Evolutionary conservation across 2,329 filamentous ascomycete genomes (phyloP), one percentile per base, ranked within the genome.

Genomic region (Ophiostoma himal-ulmi): DNA sequence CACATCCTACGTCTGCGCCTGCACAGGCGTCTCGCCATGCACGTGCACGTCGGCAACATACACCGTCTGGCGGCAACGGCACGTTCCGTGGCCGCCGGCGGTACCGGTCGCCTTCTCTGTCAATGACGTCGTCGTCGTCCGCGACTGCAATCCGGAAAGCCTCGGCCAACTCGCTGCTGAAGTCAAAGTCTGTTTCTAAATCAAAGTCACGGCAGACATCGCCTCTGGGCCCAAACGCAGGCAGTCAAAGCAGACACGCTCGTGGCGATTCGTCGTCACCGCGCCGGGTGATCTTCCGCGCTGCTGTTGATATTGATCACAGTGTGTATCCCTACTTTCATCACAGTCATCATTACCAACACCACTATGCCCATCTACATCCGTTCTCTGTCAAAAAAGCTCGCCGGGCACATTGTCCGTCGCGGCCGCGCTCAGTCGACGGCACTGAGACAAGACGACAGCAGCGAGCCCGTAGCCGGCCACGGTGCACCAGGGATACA

Each of bases 41-140:
- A 5, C 57, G 26, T 20, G n/a, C 52, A 11, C 20, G 30, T 17
- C 67, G 57, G 71, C 76, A n/a, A 75, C 77, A 57, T 11, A 66
- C 70, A 1, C 68, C 68, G 5, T 79, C 80, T 5, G 75, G 77
- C 48, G 79, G 80, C 64, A 81, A 80, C 62, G 77, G 78, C 68
- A 81, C 79, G 1, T 78, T 80, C 68, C 78, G 81, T 48, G 81
- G 81, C 22, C 80, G 81, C n/a, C 78, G 78, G 69, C 77, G 80
- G 22, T 75, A 79, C 71, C 80, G 81, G 44, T 82, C 80, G 20
- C 76, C 76, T 2, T 69, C 70, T 2, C 2, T 67, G 17, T 17
- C 66, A 4, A 20, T 57, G 17, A 14, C 39, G n/a, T 41, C 54
- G 8, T 79, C 79, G 26, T 7, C 26, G 1, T n/a, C 69, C 1